Evolutionary conservation across 345 rosid genomes (phyloP), one percentile per base, ranked within the genome.

Genomic region (Moringa oleifera): DNA sequence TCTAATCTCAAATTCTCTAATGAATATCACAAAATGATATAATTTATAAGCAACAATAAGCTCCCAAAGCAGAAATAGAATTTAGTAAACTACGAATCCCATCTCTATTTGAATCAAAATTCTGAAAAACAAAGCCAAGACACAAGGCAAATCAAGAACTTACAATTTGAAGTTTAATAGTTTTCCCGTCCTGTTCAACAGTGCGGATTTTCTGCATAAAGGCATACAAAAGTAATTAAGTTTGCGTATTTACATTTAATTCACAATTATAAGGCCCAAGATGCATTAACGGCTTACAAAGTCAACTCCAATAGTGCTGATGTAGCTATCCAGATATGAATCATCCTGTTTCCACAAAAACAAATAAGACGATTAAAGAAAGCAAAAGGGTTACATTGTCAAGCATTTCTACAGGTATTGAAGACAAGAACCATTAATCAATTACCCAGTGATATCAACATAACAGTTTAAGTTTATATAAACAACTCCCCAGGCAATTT

Each of bases 291-390:
- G 28, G n/a, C 87, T 79, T 77, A 77, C 84, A 63, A 80, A 83
- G 72, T 83, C 88, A 64, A 83, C 88, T 56, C 88, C 88, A 63
- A 80, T 80, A 25, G 85, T 83, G 70, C 88, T 83, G 68, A 80
- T 80, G 72, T 83, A 83, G 69, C 83, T 83, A 49, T 83, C 85
- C 46, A 80, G 64, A 75, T 83, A 80, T 1, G 83, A 78, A 71
- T 80, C 88, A 23, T 83, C 88, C 88, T 83, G 77, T 13, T 52
- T 49, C 33, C 63, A 58, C 60, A 23, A 50, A 61, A 22, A 28
- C 5, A 41, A 41, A 1, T 1, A 41, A 41, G 5, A 11, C 11
- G 5, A 33, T 11, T 33, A 33, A 33, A 33, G 11, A 33, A 33
- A 4, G 6, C 37, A 33, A 33, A 33, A 33, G 37, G 11, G 37